phyloP scores from a whole-genome alignment of 1,284 basidiomycete species.

The Papiliotrema laurentii region DNA sequence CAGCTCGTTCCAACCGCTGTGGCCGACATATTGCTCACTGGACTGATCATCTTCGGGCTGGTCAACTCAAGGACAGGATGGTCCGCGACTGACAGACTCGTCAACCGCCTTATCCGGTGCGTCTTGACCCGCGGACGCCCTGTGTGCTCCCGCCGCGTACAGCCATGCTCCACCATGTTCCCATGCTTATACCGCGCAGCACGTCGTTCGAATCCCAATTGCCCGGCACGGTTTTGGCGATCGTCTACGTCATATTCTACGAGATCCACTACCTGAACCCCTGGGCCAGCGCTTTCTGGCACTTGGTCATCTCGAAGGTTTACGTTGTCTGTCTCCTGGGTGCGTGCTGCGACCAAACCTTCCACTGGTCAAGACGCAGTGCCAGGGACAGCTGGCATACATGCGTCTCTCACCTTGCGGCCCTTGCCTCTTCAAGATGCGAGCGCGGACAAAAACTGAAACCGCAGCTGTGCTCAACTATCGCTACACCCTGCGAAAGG shows the following conservation, averaged over 20 bases:
- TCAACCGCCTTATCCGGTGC: constrained; percentile 1
- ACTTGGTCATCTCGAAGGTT: background rate
- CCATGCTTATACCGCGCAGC: background rate
- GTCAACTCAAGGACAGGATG: constrained; percentile 1
- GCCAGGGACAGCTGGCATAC: too few species aligned
- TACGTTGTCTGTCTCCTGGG: background rate
- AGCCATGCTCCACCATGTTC: background rate
- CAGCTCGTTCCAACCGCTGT: too few species aligned
- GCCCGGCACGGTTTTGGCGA: constrained; percentile 1
- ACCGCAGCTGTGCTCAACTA: background rate
- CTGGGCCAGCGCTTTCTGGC: background rate
- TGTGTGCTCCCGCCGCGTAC: background rate
- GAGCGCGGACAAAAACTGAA: background rate
- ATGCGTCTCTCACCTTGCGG: too few species aligned
- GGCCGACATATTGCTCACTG: background rate
- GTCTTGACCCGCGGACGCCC: background rate
- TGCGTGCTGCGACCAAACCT: background rate
- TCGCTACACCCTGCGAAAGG: background rate
- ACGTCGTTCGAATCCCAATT: constrained; percentile 4
- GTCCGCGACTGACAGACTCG: constrained; percentile 1
- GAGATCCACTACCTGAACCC: background rate
- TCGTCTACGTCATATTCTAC: background rate
- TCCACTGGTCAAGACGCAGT: background rate
- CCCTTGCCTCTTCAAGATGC: too few species aligned
- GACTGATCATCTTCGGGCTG: constrained; percentile 1